Percentiles rank a stretch among this genome's conserved stretches.
Evolutionary conservation across 257 asterid genomes (phyloP).

Genomic region (Solanum stenotomum): DNA sequence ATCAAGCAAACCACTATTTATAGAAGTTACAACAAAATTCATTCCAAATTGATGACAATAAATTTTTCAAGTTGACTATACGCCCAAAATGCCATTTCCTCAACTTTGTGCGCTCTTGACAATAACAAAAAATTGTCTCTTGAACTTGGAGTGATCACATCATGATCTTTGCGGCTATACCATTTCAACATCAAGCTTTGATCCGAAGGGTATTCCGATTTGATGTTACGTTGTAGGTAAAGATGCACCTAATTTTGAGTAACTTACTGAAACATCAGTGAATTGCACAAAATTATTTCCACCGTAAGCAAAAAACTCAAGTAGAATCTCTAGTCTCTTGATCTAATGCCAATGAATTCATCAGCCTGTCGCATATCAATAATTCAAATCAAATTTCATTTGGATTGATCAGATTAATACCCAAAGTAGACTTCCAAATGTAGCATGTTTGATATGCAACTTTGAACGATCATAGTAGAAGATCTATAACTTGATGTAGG

Average conservation of each 20-base stretch:
- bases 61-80: neutral
- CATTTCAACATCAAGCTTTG: neutral
- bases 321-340: neutral
- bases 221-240: neutral
- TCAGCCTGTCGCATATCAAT: neutral
- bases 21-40: neutral
- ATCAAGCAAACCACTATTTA: neutral
- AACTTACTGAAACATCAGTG: neutral
- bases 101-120: neutral
- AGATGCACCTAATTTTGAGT: neutral
- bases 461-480: neutral
- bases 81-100: neutral
- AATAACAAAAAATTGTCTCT: neutral
- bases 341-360: neutral
- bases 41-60: too few species aligned
- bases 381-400: neutral
- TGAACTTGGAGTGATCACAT: neutral
- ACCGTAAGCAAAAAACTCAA: neutral
- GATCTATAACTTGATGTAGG: neutral
- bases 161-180: neutral
- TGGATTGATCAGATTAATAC: too few species aligned
- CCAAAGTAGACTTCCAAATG: neutral
- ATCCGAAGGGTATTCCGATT: neutral
- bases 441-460: neutral
- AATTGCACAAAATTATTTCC: too few species aligned